Evolutionary conservation across 2,329 filamentous ascomycete species (phyloP).

Genomic region (Hypoxylon sp.): DNA sequence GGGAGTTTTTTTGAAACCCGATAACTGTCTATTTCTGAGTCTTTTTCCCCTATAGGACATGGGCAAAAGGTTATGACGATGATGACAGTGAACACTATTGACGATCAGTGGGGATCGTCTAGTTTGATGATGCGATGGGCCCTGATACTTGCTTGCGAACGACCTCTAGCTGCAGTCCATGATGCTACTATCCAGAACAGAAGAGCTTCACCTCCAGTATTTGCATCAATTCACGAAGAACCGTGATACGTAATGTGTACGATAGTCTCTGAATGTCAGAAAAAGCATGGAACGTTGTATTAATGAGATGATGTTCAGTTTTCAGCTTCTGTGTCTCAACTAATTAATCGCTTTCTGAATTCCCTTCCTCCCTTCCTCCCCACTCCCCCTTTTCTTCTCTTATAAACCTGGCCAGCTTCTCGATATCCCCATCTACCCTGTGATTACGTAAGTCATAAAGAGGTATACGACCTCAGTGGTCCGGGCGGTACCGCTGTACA

Average conservation of each 20-base stretch:
- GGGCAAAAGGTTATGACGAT: background rate
- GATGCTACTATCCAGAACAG: background rate
- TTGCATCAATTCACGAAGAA: background rate
- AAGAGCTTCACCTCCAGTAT: background rate
- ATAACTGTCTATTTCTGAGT: constrained; percentile 1
- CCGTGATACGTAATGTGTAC: background rate
- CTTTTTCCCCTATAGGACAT: background rate
- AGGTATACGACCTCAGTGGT: background rate
- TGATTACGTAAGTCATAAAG: background rate
- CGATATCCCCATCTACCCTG: no score
- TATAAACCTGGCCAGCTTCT: no score
- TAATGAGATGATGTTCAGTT: background rate
- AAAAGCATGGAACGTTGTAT: background rate
- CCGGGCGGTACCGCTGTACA: background rate
- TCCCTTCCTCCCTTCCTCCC: no score
- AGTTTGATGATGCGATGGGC: background rate
- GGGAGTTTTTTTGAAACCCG: background rate
- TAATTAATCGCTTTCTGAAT: background rate
- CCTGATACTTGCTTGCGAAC: background rate
- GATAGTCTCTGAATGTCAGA: background rate
- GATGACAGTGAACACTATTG: background rate
- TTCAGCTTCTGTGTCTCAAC: background rate
- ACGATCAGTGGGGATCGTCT: background rate
- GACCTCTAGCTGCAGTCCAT: background rate
- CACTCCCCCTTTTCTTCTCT: no score